phyloP scores from a whole-genome alignment of 2,329 filamentous ascomycete genomes.

The Rugonectria rugulosa region DNA sequence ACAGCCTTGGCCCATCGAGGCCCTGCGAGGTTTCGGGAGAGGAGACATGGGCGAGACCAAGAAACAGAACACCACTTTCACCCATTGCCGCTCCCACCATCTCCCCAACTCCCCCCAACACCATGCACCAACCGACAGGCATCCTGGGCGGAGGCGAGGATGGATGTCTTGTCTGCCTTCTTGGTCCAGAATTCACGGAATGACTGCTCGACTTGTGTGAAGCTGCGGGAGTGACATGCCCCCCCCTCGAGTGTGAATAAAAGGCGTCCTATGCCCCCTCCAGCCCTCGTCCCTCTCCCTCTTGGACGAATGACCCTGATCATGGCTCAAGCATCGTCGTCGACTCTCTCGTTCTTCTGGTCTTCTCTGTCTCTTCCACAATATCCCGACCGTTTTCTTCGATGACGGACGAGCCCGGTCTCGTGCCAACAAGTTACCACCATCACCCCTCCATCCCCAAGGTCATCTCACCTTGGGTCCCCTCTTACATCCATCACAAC shows the following conservation, averaged over 20 bases:
- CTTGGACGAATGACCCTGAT: constrained; percentile 12
- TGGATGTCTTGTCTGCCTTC: constrained; percentile 15
- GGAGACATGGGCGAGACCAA: not conserved
- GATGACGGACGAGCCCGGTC: constrained; percentile 25
- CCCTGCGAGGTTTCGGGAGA: not conserved
- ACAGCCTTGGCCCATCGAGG: not conserved
- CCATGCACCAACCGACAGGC: constrained; percentile 28
- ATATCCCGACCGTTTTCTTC: constrained; percentile 6
- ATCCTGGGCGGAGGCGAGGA: constrained; percentile 18
- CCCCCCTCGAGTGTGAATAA: constrained; percentile 1
- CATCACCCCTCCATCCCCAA: constrained; percentile 18
- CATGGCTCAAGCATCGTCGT: constrained; percentile 23
- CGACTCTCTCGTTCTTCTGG: constrained; percentile 5
- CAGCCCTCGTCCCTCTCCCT: not conserved
- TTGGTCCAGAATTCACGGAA: not conserved
- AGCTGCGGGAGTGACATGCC: constrained; percentile 4
- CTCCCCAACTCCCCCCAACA: constrained; percentile 19
- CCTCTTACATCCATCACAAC: constrained; percentile 27
- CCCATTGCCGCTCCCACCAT: constrained; percentile 31
- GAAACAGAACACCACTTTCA: constrained; percentile 22
- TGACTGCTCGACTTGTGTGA: constrained; percentile 11
- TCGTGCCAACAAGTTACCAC: constrained; percentile 28
- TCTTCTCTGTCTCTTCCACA: constrained; percentile 20
- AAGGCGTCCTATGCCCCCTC: constrained; percentile 11
- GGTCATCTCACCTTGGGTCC: constrained; percentile 16